These are phyloP conservation scores for Colletotrichum limetticola DNA, from an alignment of 2,329 filamentous ascomycete species.

Conservation along the genomic window DNA sequence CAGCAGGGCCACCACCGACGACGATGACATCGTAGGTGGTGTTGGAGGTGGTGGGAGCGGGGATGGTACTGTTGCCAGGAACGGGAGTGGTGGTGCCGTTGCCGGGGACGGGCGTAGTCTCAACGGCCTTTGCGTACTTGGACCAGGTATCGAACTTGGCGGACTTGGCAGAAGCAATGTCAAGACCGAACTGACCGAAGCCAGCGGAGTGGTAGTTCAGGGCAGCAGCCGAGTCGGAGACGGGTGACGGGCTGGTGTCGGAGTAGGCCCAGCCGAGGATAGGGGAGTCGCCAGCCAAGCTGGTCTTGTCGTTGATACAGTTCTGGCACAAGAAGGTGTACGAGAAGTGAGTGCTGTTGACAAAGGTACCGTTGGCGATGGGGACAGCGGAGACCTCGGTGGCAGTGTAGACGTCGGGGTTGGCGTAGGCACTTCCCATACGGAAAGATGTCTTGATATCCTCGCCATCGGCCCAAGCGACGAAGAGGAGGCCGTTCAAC, in stretches of 20 bases:
- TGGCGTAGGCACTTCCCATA: constrained; percentile 53
- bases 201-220: constrained; percentile 53
- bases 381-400: constrained; percentile 50
- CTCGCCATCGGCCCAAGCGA: constrained; percentile 60
- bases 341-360: constrained; percentile 63
- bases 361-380: constrained; percentile 61
- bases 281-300: constrained; percentile 40
- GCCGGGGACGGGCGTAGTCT: constrained; percentile 18
- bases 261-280: constrained; percentile 54
- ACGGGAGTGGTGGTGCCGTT: constrained; percentile 28
- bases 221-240: constrained; percentile 44
- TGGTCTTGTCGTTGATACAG: constrained; percentile 51
- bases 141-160: constrained; percentile 38
- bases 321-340: constrained; percentile 64
- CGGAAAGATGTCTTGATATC: constrained; percentile 47
- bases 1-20: constrained; percentile 49
- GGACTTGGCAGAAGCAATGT: constrained; percentile 46
- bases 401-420: constrained; percentile 56
- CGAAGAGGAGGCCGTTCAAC: constrained; percentile 58
- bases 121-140: constrained; percentile 23
- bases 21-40: constrained; percentile 52
- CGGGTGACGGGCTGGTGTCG: constrained; percentile 43
- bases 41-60: constrained; percentile 41
- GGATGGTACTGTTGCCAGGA: constrained; percentile 39
- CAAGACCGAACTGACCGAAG: constrained; percentile 50